Percentiles rank a stretch among this genome's conserved stretches.
Evolutionary conservation across 2,329 filamentous ascomycete species (phyloP).

Genomic region (Mycosphaerella sp.): DNA sequence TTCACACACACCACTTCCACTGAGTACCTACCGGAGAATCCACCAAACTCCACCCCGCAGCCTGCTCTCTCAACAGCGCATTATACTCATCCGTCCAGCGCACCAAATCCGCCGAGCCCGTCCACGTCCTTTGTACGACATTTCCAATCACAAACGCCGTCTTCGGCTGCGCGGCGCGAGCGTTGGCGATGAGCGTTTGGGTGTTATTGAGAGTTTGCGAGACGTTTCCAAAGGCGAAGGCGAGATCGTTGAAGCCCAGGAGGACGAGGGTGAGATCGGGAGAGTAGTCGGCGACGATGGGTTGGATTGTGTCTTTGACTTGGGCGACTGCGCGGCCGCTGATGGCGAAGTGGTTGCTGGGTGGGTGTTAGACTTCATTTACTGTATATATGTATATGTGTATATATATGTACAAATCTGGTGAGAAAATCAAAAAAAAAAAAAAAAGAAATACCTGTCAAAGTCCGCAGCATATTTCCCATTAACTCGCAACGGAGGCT

Average conservation of each 20-base stretch:
- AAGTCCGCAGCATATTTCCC: constrained; percentile 1
- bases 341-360: constrained; percentile 13
- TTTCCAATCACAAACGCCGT: constrained; percentile 22
- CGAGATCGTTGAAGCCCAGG: constrained; percentile 26
- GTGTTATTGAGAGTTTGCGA: constrained; percentile 24
- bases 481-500: constrained; percentile 13
- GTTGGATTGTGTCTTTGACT: constrained; percentile 28
- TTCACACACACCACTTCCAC: too few species aligned
- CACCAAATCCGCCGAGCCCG: constrained; percentile 6
- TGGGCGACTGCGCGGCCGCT: constrained; percentile 33
- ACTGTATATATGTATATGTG: too few species aligned
- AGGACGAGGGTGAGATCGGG: constrained; percentile 30
- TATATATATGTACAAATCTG: too few species aligned
- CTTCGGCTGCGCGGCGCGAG: constrained; percentile 27
- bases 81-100: constrained; percentile 20
- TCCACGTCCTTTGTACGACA: constrained; percentile 16
- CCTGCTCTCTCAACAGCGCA: constrained; percentile 14
- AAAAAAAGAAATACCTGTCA: too few species aligned
- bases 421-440: too few species aligned
- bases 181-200: constrained; percentile 28
- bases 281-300: constrained; percentile 26
- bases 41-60: constrained; percentile 24
- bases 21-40: constrained; percentile 32
- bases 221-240: constrained; percentile 19
- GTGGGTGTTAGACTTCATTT: too few species aligned